Evolutionary conservation across 805 yeast species (phyloP).

Genomic region (Zygosaccharomyces gambellarensis): DNA sequence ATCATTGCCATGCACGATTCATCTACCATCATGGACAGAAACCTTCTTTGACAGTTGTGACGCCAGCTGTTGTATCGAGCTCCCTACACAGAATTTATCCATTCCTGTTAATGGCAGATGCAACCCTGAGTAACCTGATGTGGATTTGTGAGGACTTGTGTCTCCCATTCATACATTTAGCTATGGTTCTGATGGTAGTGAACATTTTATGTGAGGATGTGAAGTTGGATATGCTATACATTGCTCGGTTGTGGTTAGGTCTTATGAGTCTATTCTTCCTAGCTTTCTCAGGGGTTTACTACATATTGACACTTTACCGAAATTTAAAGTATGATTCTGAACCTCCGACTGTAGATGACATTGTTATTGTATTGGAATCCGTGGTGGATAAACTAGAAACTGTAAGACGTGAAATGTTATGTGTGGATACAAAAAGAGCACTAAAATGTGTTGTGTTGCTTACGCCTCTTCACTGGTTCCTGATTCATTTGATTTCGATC

Average conservation of each 20-base stretch:
- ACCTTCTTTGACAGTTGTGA: conserved; percentile 19
- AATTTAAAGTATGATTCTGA: conserved; percentile 21
- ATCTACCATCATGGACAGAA: conserved; percentile 21
- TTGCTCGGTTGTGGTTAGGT: conserved; percentile 21
- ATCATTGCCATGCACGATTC: conserved; percentile 17
- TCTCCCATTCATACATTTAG: conserved; percentile 26
- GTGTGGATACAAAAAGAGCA: background rate
- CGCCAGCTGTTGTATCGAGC: conserved; percentile 22
- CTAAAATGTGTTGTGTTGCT: conserved; percentile 8
- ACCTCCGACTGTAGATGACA: conserved; percentile 34
- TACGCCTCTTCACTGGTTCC: conserved; percentile 21
- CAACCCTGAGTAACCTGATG: conserved; percentile 22
- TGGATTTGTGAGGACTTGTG: conserved; percentile 29
- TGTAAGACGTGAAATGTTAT: conserved; percentile 17
- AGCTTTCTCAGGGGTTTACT: conserved; percentile 17
- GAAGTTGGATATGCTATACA: background rate
- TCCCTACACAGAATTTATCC: conserved; percentile 28
- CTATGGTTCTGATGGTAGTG: conserved; percentile 15
- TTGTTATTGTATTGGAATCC: conserved; percentile 23
- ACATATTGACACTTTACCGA: conserved; percentile 17
- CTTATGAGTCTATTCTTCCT: conserved; percentile 16
- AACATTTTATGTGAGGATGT: conserved; percentile 10
- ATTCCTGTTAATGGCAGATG: conserved; percentile 25
- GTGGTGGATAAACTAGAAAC: conserved; percentile 25
- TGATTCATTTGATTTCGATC: conserved; percentile 14